Conservation (phyloP, 345 rosid genomes). For the Salix exigua region DNA sequence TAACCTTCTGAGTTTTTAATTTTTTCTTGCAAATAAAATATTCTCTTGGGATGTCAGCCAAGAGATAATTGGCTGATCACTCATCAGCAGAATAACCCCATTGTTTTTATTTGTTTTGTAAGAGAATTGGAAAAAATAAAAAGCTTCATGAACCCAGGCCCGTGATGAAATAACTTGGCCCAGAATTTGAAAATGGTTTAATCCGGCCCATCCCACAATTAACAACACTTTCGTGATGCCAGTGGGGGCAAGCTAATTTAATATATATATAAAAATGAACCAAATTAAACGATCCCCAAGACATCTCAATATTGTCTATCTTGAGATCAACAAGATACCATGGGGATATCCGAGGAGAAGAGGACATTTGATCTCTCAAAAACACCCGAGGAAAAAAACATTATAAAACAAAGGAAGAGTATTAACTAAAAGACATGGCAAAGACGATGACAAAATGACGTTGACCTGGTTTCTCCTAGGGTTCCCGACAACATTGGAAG, state of each 20-base stretch:
- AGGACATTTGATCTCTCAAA: constrained; percentile 16
- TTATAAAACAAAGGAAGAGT: not conserved
- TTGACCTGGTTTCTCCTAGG: constrained; percentile 18
- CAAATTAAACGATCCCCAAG: not conserved
- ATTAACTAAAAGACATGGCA: not conserved
- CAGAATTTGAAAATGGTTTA: not conserved
- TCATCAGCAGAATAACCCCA: too few species aligned
- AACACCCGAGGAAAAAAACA: not conserved
- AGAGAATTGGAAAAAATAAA: not conserved
- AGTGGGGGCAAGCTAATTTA: not conserved
- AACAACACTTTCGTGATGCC: too few species aligned
- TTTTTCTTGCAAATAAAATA: not conserved
- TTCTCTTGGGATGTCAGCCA: not conserved
- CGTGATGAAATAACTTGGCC: not conserved
- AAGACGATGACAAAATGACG: not conserved
- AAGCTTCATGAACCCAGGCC: not conserved
- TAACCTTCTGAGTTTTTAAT: not conserved
- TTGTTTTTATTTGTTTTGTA: not conserved
- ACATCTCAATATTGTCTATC: not conserved
- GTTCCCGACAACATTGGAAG: constrained; percentile 47
- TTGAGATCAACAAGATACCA: constrained; percentile 34
- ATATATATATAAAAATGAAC: not conserved
- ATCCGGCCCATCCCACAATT: too few species aligned
- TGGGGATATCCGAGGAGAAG: constrained; percentile 22
- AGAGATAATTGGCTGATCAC: not conserved